phyloP scores from a whole-genome alignment of 2,329 filamentous ascomycete genomes.

The Aspergillus sp. region DNA sequence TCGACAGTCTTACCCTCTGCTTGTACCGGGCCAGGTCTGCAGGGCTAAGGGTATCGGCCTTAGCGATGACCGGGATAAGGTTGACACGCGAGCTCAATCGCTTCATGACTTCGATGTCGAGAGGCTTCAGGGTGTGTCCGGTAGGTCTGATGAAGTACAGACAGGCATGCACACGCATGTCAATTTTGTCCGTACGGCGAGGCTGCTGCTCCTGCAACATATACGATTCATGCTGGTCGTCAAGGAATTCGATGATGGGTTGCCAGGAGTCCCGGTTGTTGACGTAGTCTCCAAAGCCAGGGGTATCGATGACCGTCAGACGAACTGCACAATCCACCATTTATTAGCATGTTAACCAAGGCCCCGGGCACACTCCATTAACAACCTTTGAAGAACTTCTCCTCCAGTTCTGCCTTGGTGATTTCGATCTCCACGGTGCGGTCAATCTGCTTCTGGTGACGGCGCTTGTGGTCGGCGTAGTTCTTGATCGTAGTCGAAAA shows the following conservation, averaged over 20 bases:
- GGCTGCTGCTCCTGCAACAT: constrained; percentile 99
- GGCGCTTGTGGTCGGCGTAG: constrained; percentile 99
- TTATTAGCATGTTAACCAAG: neutral
- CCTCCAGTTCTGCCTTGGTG: constrained; percentile 97
- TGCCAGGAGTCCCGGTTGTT: constrained; percentile 99
- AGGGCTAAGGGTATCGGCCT: constrained; percentile 95
- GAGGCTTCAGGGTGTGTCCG: constrained; percentile 94
- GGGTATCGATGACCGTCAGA: constrained; percentile 96
- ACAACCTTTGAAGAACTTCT: constrained; percentile 99
- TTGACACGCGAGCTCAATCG: constrained; percentile 96
- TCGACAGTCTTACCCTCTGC: constrained; percentile 61
- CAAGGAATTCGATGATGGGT: constrained; percentile 98
- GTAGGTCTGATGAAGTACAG: constrained; percentile 99
- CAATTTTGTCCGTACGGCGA: constrained; percentile 95
- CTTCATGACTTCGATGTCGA: constrained; percentile 99
- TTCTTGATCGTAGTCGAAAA: constrained; percentile 99
- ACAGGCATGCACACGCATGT: constrained; percentile 95
- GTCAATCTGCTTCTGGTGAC: constrained; percentile 98
- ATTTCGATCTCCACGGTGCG: constrained; percentile 99
- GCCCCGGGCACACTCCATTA: neutral
- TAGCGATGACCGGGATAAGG: constrained; percentile 95
- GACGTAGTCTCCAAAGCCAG: constrained; percentile 98
- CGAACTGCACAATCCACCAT: constrained; percentile 56
- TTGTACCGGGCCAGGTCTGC: constrained; percentile 90
- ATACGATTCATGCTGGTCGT: constrained; percentile 99